These are phyloP conservation scores for Sungouiozyma ichnusensis DNA, from an alignment of 805 yeast genomes.

Conservation along the genomic window DNA sequence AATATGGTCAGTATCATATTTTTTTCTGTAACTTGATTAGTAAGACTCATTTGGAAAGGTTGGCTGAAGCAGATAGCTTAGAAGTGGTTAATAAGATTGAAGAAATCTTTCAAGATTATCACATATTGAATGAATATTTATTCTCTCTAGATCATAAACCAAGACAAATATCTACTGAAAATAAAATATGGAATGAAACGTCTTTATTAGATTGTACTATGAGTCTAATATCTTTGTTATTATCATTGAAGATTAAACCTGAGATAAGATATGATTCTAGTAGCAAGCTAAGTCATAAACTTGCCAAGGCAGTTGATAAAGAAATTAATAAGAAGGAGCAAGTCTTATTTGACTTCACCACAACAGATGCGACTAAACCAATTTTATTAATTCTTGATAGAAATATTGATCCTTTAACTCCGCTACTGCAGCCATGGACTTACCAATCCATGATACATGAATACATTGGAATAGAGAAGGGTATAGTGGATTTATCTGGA, in stretches of 20 bases:
- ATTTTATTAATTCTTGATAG: slow-evolving; percentile 70
- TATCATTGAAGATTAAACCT: slow-evolving; percentile 72
- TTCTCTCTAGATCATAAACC: slow-evolving; percentile 36
- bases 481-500: slow-evolving; percentile 57
- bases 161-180: slow-evolving; percentile 15
- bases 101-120: slow-evolving; percentile 79
- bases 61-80: slow-evolving; percentile 84
- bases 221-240: slow-evolving; percentile 20
- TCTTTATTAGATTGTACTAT: slow-evolving; percentile 17
- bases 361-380: slow-evolving; percentile 43
- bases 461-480: slow-evolving; percentile 69
- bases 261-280: slow-evolving; percentile 66
- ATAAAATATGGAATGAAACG: slow-evolving; percentile 22
- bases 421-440: slow-evolving; percentile 91
- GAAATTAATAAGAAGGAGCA: slow-evolving; percentile 47
- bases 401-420: slow-evolving; percentile 85
- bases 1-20: slow-evolving; percentile 65
- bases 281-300: slow-evolving; percentile 50
- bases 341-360: slow-evolving; percentile 55
- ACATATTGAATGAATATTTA: slow-evolving; percentile 60
- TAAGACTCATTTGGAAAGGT: slow-evolving; percentile 68
- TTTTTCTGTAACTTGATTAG: slow-evolving; percentile 67
- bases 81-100: slow-evolving; percentile 69
- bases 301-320: slow-evolving; percentile 57
- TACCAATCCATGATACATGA: slow-evolving; percentile 97